Conservation (phyloP, 257 asterid species). For the Solanum ossicruentum region DNA sequence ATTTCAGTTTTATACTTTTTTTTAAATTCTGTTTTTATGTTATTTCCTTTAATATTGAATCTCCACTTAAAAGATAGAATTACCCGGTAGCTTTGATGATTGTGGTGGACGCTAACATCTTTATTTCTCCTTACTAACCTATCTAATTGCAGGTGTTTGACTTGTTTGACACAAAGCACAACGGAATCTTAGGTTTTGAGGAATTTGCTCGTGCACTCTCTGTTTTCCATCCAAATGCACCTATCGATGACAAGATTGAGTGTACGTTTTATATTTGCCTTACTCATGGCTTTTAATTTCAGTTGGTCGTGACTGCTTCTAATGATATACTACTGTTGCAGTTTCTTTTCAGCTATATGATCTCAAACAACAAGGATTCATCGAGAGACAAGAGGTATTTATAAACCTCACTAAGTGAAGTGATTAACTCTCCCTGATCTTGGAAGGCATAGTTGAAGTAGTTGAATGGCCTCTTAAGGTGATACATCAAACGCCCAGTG, state of each 20-base stretch:
- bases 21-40: neutral
- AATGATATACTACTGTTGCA: constrained; percentile 23
- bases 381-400: constrained; percentile 94
- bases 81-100: neutral
- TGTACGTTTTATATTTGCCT: constrained; percentile 25
- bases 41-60: neutral
- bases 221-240: constrained; percentile 98
- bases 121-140: constrained; percentile 4
- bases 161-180: constrained; percentile 92
- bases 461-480: neutral
- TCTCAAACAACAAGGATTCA: constrained; percentile 98
- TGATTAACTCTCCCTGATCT: neutral
- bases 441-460: neutral
- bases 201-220: constrained; percentile 98
- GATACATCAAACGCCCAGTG: neutral
- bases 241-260: constrained; percentile 90
- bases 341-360: constrained; percentile 97
- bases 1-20: neutral
- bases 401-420: neutral
- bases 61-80: neutral
- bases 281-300: neutral
- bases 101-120: neutral
- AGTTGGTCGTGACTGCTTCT: neutral
- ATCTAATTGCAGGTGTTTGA: constrained; percentile 64
- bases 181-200: constrained; percentile 95